Percentiles rank a stretch among this genome's conserved stretches.
Evolutionary conservation across 2,329 filamentous ascomycete genomes (phyloP).

Genomic region (Macrophomina phaseolina): DNA sequence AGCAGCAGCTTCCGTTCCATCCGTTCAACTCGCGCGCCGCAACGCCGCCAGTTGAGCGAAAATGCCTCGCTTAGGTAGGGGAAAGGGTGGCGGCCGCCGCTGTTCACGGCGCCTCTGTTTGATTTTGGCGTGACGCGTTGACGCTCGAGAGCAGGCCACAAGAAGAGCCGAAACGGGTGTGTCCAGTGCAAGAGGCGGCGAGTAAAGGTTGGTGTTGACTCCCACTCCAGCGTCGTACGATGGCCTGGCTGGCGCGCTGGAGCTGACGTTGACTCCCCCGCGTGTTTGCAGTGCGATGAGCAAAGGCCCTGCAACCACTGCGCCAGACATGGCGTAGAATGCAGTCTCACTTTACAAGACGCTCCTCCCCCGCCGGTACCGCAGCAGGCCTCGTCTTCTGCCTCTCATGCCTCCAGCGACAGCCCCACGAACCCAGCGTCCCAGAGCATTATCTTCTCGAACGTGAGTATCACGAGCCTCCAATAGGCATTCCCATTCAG

Average conservation of each 20-base stretch:
- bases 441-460: slow-evolving; percentile 22
- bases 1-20: slow-evolving; percentile 10
- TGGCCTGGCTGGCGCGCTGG: not conserved
- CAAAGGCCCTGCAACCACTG: slow-evolving; percentile 46
- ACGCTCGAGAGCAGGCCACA: slow-evolving; percentile 27
- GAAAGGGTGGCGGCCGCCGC: slow-evolving; percentile 24
- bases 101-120: slow-evolving; percentile 20
- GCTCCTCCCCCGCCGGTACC: slow-evolving; percentile 13
- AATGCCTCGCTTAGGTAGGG: slow-evolving; percentile 29
- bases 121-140: slow-evolving; percentile 21
- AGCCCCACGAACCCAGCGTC: slow-evolving; percentile 15
- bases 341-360: slow-evolving; percentile 36
- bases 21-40: slow-evolving; percentile 9
- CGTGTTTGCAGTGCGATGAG: slow-evolving; percentile 43
- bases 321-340: slow-evolving; percentile 43
- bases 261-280: slow-evolving; percentile 2
- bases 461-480: slow-evolving; percentile 14
- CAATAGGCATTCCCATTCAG: not conserved
- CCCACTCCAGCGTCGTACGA: slow-evolving; percentile 13
- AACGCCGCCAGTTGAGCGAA: not conserved
- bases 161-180: slow-evolving; percentile 29
- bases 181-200: slow-evolving; percentile 28
- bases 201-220: slow-evolving; percentile 27
- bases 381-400: slow-evolving; percentile 21
- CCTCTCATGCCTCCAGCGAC: slow-evolving; percentile 24